phyloP scores from a whole-genome alignment of 768 basidiomycete genomes.

The Gyrodon lividus region DNA sequence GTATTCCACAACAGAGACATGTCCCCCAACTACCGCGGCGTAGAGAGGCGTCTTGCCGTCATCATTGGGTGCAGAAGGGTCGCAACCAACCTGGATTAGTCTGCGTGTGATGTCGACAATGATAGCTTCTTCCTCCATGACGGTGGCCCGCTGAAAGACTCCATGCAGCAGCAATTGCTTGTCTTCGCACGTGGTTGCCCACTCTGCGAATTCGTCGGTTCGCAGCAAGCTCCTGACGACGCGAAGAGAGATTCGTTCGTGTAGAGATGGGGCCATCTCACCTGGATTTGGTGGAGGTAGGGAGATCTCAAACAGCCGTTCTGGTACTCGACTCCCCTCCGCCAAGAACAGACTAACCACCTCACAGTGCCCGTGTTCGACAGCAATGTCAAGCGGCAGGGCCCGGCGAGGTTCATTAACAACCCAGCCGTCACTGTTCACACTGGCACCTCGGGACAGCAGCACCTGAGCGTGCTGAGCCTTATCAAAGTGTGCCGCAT shows the following conservation, averaged over 20 bases:
- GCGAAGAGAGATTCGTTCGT: not conserved
- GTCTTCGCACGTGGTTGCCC: not conserved
- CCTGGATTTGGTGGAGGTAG: not conserved
- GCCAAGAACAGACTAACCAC: constrained; percentile 1
- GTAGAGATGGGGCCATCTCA: fast-evolving
- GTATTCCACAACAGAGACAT: not conserved
- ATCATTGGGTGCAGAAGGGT: not conserved
- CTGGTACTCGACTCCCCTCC: not conserved
- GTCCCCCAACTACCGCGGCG: constrained; percentile 4
- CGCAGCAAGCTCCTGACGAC: constrained; percentile 4
- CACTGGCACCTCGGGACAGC: not conserved
- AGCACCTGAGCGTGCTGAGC: not conserved
- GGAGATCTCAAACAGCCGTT: not conserved
- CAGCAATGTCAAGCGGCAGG: constrained; percentile 5
- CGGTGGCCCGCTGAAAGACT: not conserved
- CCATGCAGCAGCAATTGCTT: not conserved
- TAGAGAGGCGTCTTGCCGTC: not conserved
- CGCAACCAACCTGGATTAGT: constrained; percentile 3
- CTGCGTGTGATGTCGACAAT: not conserved
- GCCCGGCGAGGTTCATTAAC: not conserved
- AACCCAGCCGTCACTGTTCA: not conserved
- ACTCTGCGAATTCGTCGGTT: constrained; percentile 13
- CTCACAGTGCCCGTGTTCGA: fast-evolving
- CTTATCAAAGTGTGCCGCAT: not conserved
- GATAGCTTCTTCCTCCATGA: not conserved